A percentile compares a stretch with the other conserved stretches of the same genome.
Conservation (phyloP, 371 early-diverging fungal genomes). For the Zychaea mexicana region DNA sequence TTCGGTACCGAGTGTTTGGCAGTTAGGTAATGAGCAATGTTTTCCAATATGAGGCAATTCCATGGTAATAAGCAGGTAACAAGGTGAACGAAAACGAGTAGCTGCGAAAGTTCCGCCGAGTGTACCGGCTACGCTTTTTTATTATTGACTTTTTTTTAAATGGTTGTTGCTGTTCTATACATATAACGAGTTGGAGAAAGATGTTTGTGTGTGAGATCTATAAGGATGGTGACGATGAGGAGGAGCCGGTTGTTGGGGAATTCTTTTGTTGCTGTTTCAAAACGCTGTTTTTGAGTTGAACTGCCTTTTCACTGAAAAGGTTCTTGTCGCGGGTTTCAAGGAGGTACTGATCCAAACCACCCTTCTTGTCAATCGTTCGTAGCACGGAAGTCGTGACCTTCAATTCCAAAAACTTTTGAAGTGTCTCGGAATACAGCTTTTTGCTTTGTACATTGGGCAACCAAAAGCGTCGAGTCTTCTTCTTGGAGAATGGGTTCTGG, state of each 20-base stretch:
- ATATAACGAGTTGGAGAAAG: not conserved
- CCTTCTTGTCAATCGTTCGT: conserved; percentile 86
- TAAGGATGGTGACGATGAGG: conserved; percentile 5
- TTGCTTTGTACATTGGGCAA: conserved; percentile 80
- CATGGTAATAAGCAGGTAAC: not conserved
- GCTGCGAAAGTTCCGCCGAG: not conserved
- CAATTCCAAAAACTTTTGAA: conserved; percentile 59
- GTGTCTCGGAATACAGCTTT: conserved; percentile 68
- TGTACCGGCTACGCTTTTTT: not conserved
- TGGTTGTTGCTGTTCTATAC: not conserved
- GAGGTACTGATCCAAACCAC: conserved; percentile 81
- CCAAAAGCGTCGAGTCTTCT: conserved; percentile 83
- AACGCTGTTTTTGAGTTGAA: conserved; percentile 44
- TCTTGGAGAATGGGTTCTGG: conserved; percentile 72
- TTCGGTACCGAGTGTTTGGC: conserved; percentile 6
- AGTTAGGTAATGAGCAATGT: conserved; percentile 4
- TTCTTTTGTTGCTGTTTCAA: conserved; percentile 8
- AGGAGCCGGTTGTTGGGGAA: too few species aligned
- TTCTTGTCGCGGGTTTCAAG: conserved; percentile 71
- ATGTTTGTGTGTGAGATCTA: not conserved
- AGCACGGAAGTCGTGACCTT: conserved; percentile 74
- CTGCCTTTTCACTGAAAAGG: conserved; percentile 56
- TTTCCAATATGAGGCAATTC: conserved; percentile 9
- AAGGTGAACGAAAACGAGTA: not conserved
- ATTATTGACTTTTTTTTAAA: not conserved